Evolutionary conservation across 2,329 filamentous ascomycete genomes (phyloP), one percentile per base, ranked within the genome.

Genomic region (Ceratocystis cubensis): DNA sequence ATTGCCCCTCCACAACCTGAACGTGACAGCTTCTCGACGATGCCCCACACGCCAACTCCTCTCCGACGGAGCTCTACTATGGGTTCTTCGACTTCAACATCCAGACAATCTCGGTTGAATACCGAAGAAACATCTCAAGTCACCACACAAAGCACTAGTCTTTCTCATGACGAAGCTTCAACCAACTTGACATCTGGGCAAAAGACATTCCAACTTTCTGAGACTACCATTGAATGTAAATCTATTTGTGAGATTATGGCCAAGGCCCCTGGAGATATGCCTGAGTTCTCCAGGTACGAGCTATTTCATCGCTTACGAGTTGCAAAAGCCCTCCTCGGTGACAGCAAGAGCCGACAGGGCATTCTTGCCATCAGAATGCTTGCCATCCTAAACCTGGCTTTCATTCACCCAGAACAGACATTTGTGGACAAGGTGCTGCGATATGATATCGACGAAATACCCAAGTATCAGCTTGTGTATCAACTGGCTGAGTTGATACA

Each of bases 401-500:
- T 96, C 73, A 89, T 97, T 65, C 88, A 95, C 71, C 81, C 82
- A 1, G 95, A 99, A 72, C 78, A 82, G 3, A 84, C 85, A n/a
- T 96, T 99, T 71, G 81, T 91, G 57, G 88, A 93, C 69, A 93
- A 90, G 74, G 84, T 96, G 53, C 81, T 96, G 64, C 89, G 89
- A 70, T 87, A 92, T 71, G 95, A 99, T 73, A 84, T 85, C 46
- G 93, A 97, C 72, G 91, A 96, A 75, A 91, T 92, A 1, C 87
- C 92, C 68, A 85, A 90, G 64, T 88, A 91, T 69, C 94, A 99
- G 75, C 81, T 99, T 28, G 87, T 91, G 2, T 95, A 95, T 72
- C 95, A 99, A 75, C 83, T 99, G 46, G 89, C 90, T 20, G 93
- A 97, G 74, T 79, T 99, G 67, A 88, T 97, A 25, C 92, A 96